Evolutionary conservation across 495 filamentous ascomycete genomes (phyloP).

Genomic region (Penicillium daleae): DNA sequence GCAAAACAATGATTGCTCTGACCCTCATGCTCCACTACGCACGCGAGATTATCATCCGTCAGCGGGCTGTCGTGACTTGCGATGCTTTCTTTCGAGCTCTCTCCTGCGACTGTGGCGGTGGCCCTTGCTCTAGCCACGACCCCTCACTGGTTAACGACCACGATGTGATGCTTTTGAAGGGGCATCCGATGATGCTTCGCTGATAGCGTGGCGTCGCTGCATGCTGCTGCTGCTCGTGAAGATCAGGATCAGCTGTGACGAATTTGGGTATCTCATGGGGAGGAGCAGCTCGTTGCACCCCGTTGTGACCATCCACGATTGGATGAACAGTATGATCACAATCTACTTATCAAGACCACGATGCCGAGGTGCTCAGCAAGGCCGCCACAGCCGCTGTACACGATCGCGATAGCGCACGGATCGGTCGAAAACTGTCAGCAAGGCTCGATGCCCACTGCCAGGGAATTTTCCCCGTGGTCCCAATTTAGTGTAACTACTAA

Average conservation of each 20-base stretch:
- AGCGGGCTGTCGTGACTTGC: not conserved
- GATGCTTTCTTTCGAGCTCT: not conserved
- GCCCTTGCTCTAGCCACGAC: constrained; percentile 22
- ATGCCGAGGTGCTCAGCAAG: constrained; percentile 15
- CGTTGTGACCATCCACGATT: not conserved
- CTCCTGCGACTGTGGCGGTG: constrained; percentile 8
- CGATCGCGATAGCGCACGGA: constrained; percentile 23
- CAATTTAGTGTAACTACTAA: too few relatives aligned
- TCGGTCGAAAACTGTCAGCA: constrained; percentile 19
- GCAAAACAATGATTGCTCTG: not conserved
- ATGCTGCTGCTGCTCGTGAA: not conserved
- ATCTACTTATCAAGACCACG: constrained; percentile 8
- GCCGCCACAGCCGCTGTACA: constrained; percentile 26
- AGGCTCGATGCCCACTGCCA: not conserved
- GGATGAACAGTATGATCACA: not conserved
- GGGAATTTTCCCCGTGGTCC: not conserved
- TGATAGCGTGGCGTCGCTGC: constrained; percentile 14
- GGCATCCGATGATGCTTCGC: constrained; percentile 11
- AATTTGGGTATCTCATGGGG: not conserved
- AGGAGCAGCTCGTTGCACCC: not conserved
- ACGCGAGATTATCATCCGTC: constrained; percentile 17
- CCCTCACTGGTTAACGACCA: constrained; percentile 11
- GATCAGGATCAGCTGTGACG: constrained; percentile 1
- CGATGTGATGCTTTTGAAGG: constrained; percentile 4
- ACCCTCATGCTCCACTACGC: constrained; percentile 18